Conservation (phyloP, 2,329 filamentous ascomycete genomes). For the Alternaria sp. region DNA sequence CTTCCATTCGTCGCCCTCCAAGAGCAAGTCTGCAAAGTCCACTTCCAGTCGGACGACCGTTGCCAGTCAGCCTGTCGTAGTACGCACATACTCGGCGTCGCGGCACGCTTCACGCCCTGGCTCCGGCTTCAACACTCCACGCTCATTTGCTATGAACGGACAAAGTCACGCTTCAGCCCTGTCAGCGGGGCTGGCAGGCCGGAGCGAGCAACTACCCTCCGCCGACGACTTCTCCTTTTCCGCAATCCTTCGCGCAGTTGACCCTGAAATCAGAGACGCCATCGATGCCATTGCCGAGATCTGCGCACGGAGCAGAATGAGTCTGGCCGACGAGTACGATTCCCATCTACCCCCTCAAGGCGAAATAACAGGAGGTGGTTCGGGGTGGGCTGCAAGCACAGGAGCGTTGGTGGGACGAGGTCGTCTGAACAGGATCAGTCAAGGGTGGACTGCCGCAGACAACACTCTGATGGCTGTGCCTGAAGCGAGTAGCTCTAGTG, state of each 20-base stretch:
- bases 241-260: conserved; percentile 64
- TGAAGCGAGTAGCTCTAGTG: conserved; percentile 59
- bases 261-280: conserved; percentile 65
- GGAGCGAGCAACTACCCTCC: conserved; percentile 52
- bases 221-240: conserved; percentile 65
- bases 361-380: conserved; percentile 57
- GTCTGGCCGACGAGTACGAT: conserved; percentile 68
- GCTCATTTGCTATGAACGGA: conserved; percentile 45
- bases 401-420: conserved; percentile 43
- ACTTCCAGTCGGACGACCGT: conserved; percentile 51
- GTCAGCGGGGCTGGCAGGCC: conserved; percentile 43
- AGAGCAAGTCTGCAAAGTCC: conserved; percentile 50
- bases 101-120: conserved; percentile 46
- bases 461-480: conserved; percentile 58
- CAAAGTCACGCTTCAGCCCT: conserved; percentile 38
- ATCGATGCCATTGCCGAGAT: conserved; percentile 71
- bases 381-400: conserved; percentile 42
- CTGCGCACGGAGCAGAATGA: conserved; percentile 67
- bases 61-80: conserved; percentile 56
- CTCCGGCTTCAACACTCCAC: conserved; percentile 46
- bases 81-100: conserved; percentile 53
- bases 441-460: conserved; percentile 48
- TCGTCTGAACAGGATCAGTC: conserved; percentile 42
- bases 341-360: conserved; percentile 69
- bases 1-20: conserved; percentile 45